Conservation (phyloP, 768 basidiomycete species). For the Trametes sanguinea region DNA sequence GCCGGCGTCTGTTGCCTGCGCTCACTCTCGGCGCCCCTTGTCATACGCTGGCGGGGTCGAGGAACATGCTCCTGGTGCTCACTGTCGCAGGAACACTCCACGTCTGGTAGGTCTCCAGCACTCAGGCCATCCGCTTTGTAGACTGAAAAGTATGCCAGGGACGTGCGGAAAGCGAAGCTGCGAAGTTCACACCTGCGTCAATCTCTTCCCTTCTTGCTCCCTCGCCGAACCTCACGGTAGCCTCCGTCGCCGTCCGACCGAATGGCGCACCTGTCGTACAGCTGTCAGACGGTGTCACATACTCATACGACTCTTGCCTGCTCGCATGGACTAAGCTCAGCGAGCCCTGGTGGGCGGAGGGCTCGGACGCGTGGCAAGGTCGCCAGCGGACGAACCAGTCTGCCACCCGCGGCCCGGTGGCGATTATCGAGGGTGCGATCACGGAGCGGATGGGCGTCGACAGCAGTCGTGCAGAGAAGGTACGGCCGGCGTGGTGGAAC, state of each 20-base stretch:
- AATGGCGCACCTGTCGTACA: conserved; percentile 81
- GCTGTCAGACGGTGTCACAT: conserved; percentile 75
- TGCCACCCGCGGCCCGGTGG: conserved; percentile 53
- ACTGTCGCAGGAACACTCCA: conserved; percentile 73
- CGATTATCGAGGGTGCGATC: conserved; percentile 39
- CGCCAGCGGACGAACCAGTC: conserved; percentile 51
- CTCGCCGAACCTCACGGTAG: conserved; percentile 61
- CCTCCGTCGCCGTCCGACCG: conserved; percentile 66
- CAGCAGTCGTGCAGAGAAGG: conserved; percentile 37
- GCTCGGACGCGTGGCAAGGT: conserved; percentile 82
- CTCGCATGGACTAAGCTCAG: conserved; percentile 73
- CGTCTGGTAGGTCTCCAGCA: conserved; percentile 58
- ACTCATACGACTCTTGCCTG: conserved; percentile 75
- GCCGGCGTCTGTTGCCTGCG: conserved; percentile 77
- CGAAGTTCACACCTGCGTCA: conserved; percentile 66
- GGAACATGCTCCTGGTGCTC: conserved; percentile 66
- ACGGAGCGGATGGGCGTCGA: conserved; percentile 28
- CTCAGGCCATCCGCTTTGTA: background rate
- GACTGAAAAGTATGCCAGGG: conserved; percentile 47
- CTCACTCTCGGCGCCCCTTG: conserved; percentile 72
- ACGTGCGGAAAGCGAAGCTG: conserved; percentile 66
- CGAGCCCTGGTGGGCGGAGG: conserved; percentile 83
- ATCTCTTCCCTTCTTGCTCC: conserved; percentile 58
- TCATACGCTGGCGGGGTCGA: conserved; percentile 66
- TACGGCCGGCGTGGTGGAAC: conserved; percentile 77